Evolutionary conservation across 129 eudicot genomes (phyloP), one percentile per base, ranked within the genome.

Genomic region (Centella asiatica): DNA sequence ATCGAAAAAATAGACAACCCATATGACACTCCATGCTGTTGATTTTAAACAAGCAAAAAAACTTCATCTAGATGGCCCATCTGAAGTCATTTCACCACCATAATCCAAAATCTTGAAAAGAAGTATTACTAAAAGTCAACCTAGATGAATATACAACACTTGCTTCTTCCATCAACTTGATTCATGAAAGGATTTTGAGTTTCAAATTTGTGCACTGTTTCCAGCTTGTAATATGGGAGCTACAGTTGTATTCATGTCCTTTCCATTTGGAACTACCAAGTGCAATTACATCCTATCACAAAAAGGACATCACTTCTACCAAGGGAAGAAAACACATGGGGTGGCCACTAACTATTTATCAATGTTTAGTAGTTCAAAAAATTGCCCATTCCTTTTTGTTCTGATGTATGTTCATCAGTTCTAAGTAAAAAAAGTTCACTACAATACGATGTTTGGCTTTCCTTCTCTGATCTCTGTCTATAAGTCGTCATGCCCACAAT

Each of bases 1-100:
- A 19, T 66, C 40, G 27, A 2, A 26, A 67, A 28, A 69, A 69
- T 50, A 76, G 85, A 78, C 88, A 84, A 62, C 82, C 84, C 93
- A 81, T 80, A 87, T 84, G 95, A 74, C 73, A 48, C 64, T 84
- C 95, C 95, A 87, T 87, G 76, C 92, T 66, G 77, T 69, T 72
- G 61, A 80, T 71, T 55, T 76, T n/a, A 70, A 74, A 64, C 80
- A 81, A 66, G 73, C 81, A 78, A 72, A 76, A 32, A 64, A 46
- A 61, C 61, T 59, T 50, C 61, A 72, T 76, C 67, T 61, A 57
- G 23, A 60, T 73, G 62, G 79, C 79, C 85, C 95, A 80, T 83
- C 42, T 40, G 62, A 59, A 67, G 13, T 75, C 66, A 77, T 51
- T 77, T 65, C 33, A 63, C 69, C 60, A 71, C 76, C 79, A 68